A percentile compares a stretch with the other conserved stretches of the same genome.
Evolutionary conservation across 2,329 filamentous ascomycete genomes (phyloP).

Genomic region (Colletotrichum sidae): DNA sequence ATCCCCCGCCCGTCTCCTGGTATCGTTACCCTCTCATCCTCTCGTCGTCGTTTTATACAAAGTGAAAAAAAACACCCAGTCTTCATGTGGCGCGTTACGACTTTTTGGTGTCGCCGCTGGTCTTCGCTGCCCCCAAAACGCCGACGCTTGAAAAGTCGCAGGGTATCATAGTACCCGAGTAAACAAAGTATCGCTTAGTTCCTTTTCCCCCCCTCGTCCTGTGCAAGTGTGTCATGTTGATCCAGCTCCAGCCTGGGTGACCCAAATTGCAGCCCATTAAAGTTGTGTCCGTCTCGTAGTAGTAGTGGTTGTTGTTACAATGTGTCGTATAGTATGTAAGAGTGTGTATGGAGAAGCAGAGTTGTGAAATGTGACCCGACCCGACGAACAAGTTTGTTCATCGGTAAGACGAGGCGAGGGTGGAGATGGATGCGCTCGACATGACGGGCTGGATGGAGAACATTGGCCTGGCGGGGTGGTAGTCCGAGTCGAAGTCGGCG

Average conservation of each 20-base stretch:
- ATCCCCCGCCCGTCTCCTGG: no score
- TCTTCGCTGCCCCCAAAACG: constrained; percentile 24
- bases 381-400: background rate
- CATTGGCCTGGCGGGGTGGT: constrained; percentile 22
- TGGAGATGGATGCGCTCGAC: constrained; percentile 35
- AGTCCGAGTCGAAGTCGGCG: constrained; percentile 45
- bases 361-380: background rate
- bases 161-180: constrained; percentile 23
- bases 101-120: constrained; percentile 15
- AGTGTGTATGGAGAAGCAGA: background rate
- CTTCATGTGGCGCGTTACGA: background rate
- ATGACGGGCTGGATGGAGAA: constrained; percentile 30
- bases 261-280: constrained; percentile 15
- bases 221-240: background rate
- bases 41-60: background rate
- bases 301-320: no score
- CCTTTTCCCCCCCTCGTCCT: background rate
- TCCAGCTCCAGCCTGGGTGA: constrained; percentile 27
- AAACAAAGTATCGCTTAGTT: no score
- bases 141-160: constrained; percentile 24
- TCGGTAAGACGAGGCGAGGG: constrained; percentile 30
- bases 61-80: background rate
- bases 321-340: background rate
- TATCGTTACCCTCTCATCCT: no score
- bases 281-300: constrained; percentile 17